phyloP scores from a whole-genome alignment of 805 yeast species.

The Yamadazyma scolyti region DNA sequence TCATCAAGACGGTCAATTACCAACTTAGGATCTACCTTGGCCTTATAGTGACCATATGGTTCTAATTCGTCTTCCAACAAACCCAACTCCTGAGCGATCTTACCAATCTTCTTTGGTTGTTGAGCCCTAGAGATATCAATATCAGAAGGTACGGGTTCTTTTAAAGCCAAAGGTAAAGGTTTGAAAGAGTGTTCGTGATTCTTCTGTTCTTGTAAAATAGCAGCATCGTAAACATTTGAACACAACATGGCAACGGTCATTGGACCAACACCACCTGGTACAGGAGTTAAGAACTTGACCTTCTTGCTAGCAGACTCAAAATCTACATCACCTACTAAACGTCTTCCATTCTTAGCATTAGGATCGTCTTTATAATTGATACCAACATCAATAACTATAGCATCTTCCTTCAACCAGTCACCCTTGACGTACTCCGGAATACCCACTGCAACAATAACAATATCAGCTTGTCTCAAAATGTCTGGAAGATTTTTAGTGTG shows the following conservation, averaged over 20 bases:
- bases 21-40: constrained; percentile 61
- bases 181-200: constrained; percentile 34
- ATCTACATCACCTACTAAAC: constrained; percentile 94
- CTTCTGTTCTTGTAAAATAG: constrained; percentile 51
- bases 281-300: constrained; percentile 84
- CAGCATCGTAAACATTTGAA: constrained; percentile 77
- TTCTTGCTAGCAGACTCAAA: constrained; percentile 59
- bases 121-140: constrained; percentile 87
- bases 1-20: constrained; percentile 47
- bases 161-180: constrained; percentile 51
- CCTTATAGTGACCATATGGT: constrained; percentile 85
- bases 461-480: constrained; percentile 66
- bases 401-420: constrained; percentile 82
- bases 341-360: constrained; percentile 69
- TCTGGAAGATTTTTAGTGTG: constrained; percentile 58
- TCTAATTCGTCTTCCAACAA: constrained; percentile 75
- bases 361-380: constrained; percentile 83
- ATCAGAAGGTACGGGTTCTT: constrained; percentile 82
- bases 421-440: constrained; percentile 79
- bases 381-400: constrained; percentile 91
- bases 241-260: constrained; percentile 98
- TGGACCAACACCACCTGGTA: constrained; percentile 99
- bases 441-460: constrained; percentile 91
- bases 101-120: constrained; percentile 74
- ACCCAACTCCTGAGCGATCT: constrained; percentile 81